Conservation (phyloP, 2,329 filamentous ascomycete species). For the Fusarium subglutinans region DNA sequence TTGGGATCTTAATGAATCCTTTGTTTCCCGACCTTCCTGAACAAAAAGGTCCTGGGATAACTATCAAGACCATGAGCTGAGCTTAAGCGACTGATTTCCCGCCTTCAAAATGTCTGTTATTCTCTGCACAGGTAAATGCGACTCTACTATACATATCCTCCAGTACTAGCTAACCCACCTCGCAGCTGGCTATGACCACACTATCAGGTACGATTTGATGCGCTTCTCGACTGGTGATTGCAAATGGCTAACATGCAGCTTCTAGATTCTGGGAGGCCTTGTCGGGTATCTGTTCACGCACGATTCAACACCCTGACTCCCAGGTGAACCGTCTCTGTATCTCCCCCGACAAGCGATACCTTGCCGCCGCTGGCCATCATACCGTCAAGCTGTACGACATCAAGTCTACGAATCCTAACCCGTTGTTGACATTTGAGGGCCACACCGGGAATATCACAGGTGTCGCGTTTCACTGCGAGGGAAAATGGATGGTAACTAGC, state of each 20-base stretch:
- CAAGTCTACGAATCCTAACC: conserved; percentile 96
- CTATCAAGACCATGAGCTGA: conserved; percentile 40
- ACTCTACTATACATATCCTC: neutral
- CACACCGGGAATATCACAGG: conserved; percentile 97
- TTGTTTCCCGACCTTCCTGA: neutral
- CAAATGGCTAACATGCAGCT: conserved; percentile 21
- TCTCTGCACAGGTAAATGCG: conserved; percentile 66
- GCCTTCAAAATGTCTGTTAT: conserved; percentile 65
- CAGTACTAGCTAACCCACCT: conserved; percentile 32
- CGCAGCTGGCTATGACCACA: conserved; percentile 70
- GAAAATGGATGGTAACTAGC: conserved; percentile 99
- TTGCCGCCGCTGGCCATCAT: conserved; percentile 81
- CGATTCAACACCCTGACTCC: conserved; percentile 96
- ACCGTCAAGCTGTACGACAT: conserved; percentile 98
- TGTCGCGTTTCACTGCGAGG: conserved; percentile 97
- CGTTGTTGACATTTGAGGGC: conserved; percentile 92
- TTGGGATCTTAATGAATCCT: conserved; percentile 7
- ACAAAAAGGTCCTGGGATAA: conserved; percentile 30
- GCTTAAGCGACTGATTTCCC: conserved; percentile 20
- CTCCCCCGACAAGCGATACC: conserved; percentile 95
- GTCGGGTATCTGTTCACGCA: conserved; percentile 96
- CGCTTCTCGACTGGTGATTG: conserved; percentile 3
- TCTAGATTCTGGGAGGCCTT: conserved; percentile 96
- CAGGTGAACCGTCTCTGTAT: conserved; percentile 99
- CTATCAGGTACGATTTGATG: conserved; percentile 60